Conservation (phyloP, 805 yeast species). For the Helenozyma baotianmanensis region DNA sequence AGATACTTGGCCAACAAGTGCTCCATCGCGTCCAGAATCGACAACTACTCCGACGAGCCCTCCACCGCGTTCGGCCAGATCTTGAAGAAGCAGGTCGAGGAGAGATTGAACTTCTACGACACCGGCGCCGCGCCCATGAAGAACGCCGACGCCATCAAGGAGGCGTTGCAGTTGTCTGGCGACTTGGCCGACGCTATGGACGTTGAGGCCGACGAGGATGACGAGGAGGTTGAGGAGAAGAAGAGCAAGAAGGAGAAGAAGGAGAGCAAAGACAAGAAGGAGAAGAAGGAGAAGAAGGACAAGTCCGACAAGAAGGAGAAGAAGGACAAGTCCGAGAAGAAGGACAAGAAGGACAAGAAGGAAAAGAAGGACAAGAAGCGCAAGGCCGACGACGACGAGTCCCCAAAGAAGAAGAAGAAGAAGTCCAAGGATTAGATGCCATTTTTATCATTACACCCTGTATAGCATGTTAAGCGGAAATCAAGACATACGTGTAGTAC, state of each 20-base stretch:
- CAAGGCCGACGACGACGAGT: slow-evolving; percentile 34
- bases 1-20: slow-evolving; percentile 98
- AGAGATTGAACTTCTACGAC: slow-evolving; percentile 91
- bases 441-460: slow-evolving; percentile 10
- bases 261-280: slow-evolving; percentile 23
- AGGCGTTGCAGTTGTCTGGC: slow-evolving; percentile 71
- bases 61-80: slow-evolving; percentile 84
- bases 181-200: slow-evolving; percentile 43
- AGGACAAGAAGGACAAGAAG: slow-evolving; percentile 31
- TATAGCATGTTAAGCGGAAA: slow-evolving; percentile 15
- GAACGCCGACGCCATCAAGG: slow-evolving; percentile 89
- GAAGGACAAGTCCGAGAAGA: slow-evolving; percentile 25
- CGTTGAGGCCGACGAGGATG: slow-evolving; percentile 15
- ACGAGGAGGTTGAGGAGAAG: slow-evolving; percentile 13
- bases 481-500: too few species aligned
- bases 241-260: slow-evolving; percentile 21
- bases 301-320: slow-evolving; percentile 32
- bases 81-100: slow-evolving; percentile 95
- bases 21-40: slow-evolving; percentile 98
- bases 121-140: slow-evolving; percentile 96
- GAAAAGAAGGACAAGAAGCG: slow-evolving; percentile 35
- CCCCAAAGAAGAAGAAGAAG: slow-evolving; percentile 41
- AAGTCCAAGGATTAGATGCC: slow-evolving; percentile 39
- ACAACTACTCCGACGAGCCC: slow-evolving; percentile 94
- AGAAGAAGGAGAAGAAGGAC: slow-evolving; percentile 30